A percentile compares a stretch with the other conserved stretches of the same genome.
phyloP scores from a whole-genome alignment of 208 protist genomes.

The Paratrypanosoma confusum region DNA sequence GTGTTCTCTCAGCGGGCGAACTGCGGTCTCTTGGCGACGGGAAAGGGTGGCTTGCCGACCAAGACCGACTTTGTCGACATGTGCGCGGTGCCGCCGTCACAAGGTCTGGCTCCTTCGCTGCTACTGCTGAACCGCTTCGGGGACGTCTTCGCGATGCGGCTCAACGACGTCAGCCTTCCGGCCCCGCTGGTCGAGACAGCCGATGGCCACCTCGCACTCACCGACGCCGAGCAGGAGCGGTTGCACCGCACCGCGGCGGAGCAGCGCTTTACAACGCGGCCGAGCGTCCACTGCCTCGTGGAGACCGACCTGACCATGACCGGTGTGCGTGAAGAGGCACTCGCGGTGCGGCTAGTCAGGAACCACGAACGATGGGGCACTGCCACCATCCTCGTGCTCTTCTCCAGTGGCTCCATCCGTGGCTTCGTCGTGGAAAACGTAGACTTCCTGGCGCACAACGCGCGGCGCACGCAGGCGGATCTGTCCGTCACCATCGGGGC shows the following conservation, averaged over 20 bases:
- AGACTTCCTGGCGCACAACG: slow-evolving; percentile 53
- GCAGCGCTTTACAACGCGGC: slow-evolving; percentile 13
- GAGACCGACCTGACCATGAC: background rate
- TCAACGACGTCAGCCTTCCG: slow-evolving; percentile 27
- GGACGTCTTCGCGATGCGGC: slow-evolving; percentile 53
- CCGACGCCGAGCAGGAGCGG: slow-evolving; percentile 2
- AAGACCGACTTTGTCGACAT: slow-evolving; percentile 40
- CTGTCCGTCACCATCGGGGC: slow-evolving; percentile 5
- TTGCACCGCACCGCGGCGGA: background rate
- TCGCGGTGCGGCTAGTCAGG: slow-evolving; percentile 30
- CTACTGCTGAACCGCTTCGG: slow-evolving; percentile 52
- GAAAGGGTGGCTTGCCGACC: no score
- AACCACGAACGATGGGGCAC: slow-evolving; percentile 67
- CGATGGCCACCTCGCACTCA: slow-evolving; percentile 7
- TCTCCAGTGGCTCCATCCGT: slow-evolving; percentile 27
- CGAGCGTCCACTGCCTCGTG: slow-evolving; percentile 17
- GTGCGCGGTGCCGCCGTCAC: slow-evolving; percentile 32
- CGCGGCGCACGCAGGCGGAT: slow-evolving; percentile 9
- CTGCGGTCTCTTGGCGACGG: no score
- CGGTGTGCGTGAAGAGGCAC: slow-evolving; percentile 17
- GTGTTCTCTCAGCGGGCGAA: no score
- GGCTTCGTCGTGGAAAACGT: slow-evolving; percentile 49
- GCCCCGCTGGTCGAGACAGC: slow-evolving; percentile 6
- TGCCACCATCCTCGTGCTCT: slow-evolving; percentile 42
- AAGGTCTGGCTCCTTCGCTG: slow-evolving; percentile 34